Evolutionary conservation across 768 basidiomycete species (phyloP).

Genomic region (Psilocybe azurescens): DNA sequence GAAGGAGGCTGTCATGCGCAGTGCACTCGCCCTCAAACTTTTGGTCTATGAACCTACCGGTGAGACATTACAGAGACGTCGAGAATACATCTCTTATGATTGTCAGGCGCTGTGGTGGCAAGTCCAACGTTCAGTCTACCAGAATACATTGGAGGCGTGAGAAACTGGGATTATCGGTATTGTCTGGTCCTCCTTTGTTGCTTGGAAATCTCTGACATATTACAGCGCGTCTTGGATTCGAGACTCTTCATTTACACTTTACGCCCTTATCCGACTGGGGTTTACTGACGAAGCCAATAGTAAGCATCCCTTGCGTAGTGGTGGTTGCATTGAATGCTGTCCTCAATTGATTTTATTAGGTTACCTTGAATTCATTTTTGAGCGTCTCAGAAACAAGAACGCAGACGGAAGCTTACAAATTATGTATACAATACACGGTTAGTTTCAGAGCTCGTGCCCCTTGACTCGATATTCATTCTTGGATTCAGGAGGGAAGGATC

Average conservation of each 20-base stretch:
- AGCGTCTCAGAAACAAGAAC: slow-evolving; percentile 82
- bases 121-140: slow-evolving; percentile 96
- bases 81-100: neutral
- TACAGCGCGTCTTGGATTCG: slow-evolving; percentile 86
- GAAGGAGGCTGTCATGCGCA: slow-evolving; percentile 94
- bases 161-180: slow-evolving; percentile 86
- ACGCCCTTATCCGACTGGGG: slow-evolving; percentile 91
- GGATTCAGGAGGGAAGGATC: slow-evolving; percentile 68
- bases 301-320: slow-evolving; percentile 33
- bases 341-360: slow-evolving; percentile 43
- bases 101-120: slow-evolving; percentile 84
- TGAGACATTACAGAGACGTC: slow-evolving; percentile 20
- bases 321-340: neutral
- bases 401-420: slow-evolving; percentile 93
- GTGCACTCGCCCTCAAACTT: slow-evolving; percentile 92
- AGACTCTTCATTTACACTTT: slow-evolving; percentile 96
- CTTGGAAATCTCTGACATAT: neutral
- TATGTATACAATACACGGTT: slow-evolving; percentile 96
- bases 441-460: neutral
- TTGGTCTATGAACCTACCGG: slow-evolving; percentile 93
- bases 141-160: slow-evolving; percentile 86
- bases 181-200: slow-evolving; percentile 9
- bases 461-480: neutral
- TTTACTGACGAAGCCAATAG: slow-evolving; percentile 93
- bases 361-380: slow-evolving; percentile 92